Evolutionary conservation across 2,329 filamentous ascomycete species (phyloP).

Genomic region (Boeremia exigua): DNA sequence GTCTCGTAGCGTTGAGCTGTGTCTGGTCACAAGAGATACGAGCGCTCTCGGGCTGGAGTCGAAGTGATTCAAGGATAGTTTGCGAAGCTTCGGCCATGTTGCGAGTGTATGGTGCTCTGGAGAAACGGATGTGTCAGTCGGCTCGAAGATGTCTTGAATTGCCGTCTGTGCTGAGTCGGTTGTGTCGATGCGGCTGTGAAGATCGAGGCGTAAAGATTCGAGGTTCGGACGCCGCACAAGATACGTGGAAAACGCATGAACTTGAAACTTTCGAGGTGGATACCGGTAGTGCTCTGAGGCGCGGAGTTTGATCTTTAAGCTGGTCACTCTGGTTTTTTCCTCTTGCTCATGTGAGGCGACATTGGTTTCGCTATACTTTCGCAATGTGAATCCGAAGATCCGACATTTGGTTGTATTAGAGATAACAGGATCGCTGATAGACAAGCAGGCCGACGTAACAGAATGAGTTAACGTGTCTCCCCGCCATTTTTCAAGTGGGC

Average conservation of each 20-base stretch:
- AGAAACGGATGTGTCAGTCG: not conserved
- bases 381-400: not conserved
- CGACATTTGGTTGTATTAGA: not conserved
- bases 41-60: conserved; percentile 4
- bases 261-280: no score
- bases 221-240: no score
- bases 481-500: conserved; percentile 1
- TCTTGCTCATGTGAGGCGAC: no score
- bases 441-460: not conserved
- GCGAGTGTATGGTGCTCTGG: no score
- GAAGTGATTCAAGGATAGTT: conserved; percentile 14
- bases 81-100: conserved; percentile 14
- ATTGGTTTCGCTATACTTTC: no score
- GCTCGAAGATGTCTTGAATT: not conserved
- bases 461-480: not conserved
- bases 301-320: no score
- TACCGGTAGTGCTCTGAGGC: no score
- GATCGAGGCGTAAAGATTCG: no score
- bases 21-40: conserved; percentile 8
- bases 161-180: no score
- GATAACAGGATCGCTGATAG: not conserved
- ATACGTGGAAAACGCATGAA: no score
- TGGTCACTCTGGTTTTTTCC: no score
- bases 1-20: conserved; percentile 16
- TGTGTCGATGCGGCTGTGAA: no score